Conservation (phyloP, 1,284 basidiomycete species). For the Moesziomyces sp. region DNA sequence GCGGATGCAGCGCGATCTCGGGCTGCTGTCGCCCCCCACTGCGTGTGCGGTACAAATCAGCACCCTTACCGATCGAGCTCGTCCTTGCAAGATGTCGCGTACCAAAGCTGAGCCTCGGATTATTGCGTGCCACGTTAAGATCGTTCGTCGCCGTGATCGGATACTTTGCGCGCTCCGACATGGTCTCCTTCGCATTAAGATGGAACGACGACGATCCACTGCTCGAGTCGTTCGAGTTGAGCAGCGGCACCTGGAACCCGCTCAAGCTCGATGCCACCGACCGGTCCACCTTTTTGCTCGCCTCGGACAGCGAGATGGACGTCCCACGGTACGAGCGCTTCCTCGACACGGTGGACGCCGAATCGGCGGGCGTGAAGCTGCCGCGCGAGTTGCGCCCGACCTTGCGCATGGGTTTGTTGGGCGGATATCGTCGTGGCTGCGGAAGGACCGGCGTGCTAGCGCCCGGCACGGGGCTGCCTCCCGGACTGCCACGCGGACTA, state of each 20-base stretch:
- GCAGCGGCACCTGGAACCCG: conserved; percentile 28
- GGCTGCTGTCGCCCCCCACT: conserved; percentile 14
- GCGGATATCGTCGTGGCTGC: conserved; percentile 22
- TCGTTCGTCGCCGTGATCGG: conserved; percentile 36
- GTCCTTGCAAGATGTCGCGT: conserved; percentile 23
- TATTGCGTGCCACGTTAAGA: neutral
- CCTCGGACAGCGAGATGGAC: conserved; percentile 31
- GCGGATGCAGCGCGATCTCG: conserved; percentile 33
- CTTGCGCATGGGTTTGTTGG: conserved; percentile 27
- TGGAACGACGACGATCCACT: conserved; percentile 44
- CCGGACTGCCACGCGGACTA: conserved; percentile 31
- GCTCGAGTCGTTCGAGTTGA: conserved; percentile 34
- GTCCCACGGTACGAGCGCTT: conserved; percentile 44
- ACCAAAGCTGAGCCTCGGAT: conserved; percentile 21
- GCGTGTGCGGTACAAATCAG: conserved; percentile 37
- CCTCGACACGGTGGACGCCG: conserved; percentile 7
- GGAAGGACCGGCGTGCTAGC: conserved; percentile 15
- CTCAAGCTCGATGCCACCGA: conserved; percentile 27
- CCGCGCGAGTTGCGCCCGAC: conserved; percentile 37
- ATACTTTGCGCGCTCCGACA: conserved; percentile 42
- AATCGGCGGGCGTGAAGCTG: conserved; percentile 18
- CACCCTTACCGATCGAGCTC: conserved; percentile 40
- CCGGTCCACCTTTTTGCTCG: conserved; percentile 29
- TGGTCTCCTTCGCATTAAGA: conserved; percentile 32
- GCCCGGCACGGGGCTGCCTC: conserved; percentile 29